A percentile compares a stretch with the other conserved stretches of the same genome.
Evolutionary conservation across 139 green algal species (phyloP).

Genomic region (Chlamydomonas incerta): DNA sequence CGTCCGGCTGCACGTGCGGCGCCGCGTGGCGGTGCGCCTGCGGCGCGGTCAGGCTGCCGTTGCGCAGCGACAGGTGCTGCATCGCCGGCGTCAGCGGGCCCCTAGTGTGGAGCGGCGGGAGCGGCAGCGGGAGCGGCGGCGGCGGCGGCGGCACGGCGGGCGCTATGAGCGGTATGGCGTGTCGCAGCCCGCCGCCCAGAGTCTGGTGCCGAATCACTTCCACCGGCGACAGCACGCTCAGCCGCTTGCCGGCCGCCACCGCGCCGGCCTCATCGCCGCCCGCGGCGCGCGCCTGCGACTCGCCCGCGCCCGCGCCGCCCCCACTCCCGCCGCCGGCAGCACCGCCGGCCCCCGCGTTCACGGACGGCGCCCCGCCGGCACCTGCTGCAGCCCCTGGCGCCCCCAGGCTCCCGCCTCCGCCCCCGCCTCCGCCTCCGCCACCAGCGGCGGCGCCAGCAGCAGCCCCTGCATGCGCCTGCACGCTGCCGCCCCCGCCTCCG

Average conservation of each 20-base stretch:
- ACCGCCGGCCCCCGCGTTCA: background rate
- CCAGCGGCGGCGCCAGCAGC: background rate
- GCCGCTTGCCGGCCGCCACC: background rate
- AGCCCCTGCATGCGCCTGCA: background rate
- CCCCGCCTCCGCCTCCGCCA: background rate
- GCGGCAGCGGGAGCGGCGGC: background rate
- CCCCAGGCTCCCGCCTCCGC: background rate
- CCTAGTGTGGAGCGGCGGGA: background rate
- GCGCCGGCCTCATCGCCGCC: background rate
- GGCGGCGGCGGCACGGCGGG: background rate
- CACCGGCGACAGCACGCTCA: constrained; percentile 3
- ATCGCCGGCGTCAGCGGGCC: background rate
- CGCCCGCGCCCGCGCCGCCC: no score
- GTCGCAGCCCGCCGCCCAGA: constrained; percentile 2
- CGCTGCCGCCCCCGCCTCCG: background rate
- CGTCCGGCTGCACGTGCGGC: background rate
- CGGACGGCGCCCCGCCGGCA: constrained; percentile 3
- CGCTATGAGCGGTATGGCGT: constrained; percentile 36
- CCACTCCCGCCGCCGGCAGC: background rate
- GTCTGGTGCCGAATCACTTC: constrained; percentile 9
- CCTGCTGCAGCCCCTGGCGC: no score
- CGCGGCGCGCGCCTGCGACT: no score
- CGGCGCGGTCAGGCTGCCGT: no score
- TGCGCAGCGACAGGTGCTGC: background rate
- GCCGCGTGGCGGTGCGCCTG: no score